Base-by-base conservation (phyloP, 2,329 filamentous ascomycete species). In the Pseudogymnoascus sp. region DNA sequence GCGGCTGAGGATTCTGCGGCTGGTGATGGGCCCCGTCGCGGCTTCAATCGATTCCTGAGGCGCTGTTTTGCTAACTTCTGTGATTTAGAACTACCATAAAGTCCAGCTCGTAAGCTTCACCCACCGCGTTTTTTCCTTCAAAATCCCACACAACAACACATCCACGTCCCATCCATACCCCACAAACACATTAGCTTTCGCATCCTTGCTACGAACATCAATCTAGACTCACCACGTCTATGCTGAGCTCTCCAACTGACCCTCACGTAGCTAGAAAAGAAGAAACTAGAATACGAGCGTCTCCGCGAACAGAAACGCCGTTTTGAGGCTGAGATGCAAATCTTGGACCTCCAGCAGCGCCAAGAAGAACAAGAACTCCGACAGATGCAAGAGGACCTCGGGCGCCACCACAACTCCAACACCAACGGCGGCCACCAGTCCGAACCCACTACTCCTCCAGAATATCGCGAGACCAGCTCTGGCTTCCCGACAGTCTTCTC, bases 361-460 rank as follows among this genome's bases (percentile, higher is more conserved):
- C 86, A 84, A 65, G 90, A 94, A 72, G 91, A 92, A 72, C 84
- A 89, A 69, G 92, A 96, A 72, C 86, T 96, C 70, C 86, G 89
- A 63, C 87, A 90, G 73, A 89, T 97, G 78, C 88, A 92, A 70
- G 87, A 91, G 69, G 90, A 94, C 68, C 81, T 95, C 63, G 80
- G 81, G 43, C 79, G 83, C 66, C 80, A 81, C 63, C 77, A 75
- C 68, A 73, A 68, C 69, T 78, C 75, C 69, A 76, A 81, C 65
- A 55, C 26, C 52, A 67, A 61, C 59, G 63, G 63, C 39, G 90
- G 90, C 61, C 89, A 92, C 70, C 90, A 95, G 73, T 96, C 91
- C 69, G 93, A 97, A 77, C 94, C 94, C 14, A 97, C 94, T 1
- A 99, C 94, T 21, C 94, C 94, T 21, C 94, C 94, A 33, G 94